phyloP scores from a whole-genome alignment of 192 early-diverging fungal genomes.

The Geranomyces michiganensis region DNA sequence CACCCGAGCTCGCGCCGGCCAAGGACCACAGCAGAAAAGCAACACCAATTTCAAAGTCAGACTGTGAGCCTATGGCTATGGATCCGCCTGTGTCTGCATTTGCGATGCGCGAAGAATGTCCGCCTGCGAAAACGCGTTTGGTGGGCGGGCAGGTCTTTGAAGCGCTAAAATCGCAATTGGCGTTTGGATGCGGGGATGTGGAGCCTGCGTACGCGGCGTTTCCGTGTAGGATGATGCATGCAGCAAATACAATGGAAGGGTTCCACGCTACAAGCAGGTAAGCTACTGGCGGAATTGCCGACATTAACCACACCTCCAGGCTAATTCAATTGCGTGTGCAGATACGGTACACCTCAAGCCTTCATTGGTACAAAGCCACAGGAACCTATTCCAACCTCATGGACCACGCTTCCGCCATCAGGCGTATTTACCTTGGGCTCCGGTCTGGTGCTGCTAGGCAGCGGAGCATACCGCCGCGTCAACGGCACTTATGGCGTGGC shows the following conservation, averaged over 20 bases:
- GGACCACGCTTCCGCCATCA: conserved; percentile 15
- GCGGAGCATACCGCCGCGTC: conserved; percentile 20
- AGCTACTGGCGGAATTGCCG: too few species aligned
- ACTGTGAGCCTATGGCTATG: too few species aligned
- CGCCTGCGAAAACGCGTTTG: too few species aligned
- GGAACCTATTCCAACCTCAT: conserved; percentile 5
- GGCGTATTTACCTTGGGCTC: conserved; percentile 28
- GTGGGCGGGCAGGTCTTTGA: too few species aligned
- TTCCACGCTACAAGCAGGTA: conserved; percentile 33
- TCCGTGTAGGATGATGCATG: conserved; percentile 35
- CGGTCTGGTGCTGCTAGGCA: conserved; percentile 26
- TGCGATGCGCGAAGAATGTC: too few species aligned
- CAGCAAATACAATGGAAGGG: conserved; percentile 37
- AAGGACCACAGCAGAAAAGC: too few species aligned
- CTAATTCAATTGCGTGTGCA: background rate
- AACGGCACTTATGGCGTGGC: conserved; percentile 23
- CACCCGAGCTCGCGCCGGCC: too few species aligned
- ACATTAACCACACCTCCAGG: too few species aligned
- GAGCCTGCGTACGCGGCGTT: conserved; percentile 25
- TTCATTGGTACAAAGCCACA: conserved; percentile 28
- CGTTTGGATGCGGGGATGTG: background rate
- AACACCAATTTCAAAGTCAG: too few species aligned
- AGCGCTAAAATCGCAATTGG: too few species aligned
- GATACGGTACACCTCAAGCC: conserved; percentile 16
- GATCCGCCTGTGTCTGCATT: too few species aligned